phyloP scores from a whole-genome alignment of 352 stramenopile genomes.

The Hyaloperonospora arabidopsidis region DNA sequence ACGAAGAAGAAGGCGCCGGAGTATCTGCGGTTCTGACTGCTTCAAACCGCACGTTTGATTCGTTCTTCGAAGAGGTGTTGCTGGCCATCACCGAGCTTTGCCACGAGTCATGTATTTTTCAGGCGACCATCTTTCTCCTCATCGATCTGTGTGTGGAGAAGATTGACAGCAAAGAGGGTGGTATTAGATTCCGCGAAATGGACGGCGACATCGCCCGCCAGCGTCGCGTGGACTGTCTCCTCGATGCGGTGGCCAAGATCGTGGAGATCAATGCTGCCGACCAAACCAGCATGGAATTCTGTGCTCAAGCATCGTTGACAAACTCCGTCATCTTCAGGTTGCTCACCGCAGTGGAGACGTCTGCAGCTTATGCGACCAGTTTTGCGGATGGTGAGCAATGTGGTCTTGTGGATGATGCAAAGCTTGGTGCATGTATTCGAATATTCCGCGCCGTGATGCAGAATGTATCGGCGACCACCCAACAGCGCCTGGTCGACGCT shows the following conservation, averaged over 20 bases:
- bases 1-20: slow-evolving; percentile 20
- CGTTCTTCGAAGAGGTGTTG: slow-evolving; percentile 64
- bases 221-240: slow-evolving; percentile 40
- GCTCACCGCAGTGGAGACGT: slow-evolving; percentile 54
- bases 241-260: slow-evolving; percentile 73
- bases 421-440: slow-evolving; percentile 44
- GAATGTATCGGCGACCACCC: slow-evolving; percentile 49
- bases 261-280: slow-evolving; percentile 69
- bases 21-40: slow-evolving; percentile 39
- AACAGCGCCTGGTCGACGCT: slow-evolving; percentile 54
- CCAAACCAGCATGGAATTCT: slow-evolving; percentile 77
- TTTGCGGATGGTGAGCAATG: slow-evolving; percentile 7
- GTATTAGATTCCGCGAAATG: slow-evolving; percentile 32
- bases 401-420: slow-evolving; percentile 29
- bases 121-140: slow-evolving; percentile 66
- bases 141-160: slow-evolving; percentile 49
- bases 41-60: slow-evolving; percentile 45
- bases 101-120: slow-evolving; percentile 67
- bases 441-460: slow-evolving; percentile 76
- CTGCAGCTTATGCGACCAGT: slow-evolving; percentile 32
- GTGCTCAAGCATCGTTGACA: slow-evolving; percentile 34
- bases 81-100: slow-evolving; percentile 70
- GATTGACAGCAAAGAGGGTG: slow-evolving; percentile 10
- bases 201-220: slow-evolving; percentile 23
- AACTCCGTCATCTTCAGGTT: slow-evolving; percentile 59